A percentile compares a stretch with the other conserved stretches of the same genome.
These are phyloP conservation scores for Metschnikowia borealis DNA, from an alignment of 805 yeast species.

Conservation along the genomic window DNA sequence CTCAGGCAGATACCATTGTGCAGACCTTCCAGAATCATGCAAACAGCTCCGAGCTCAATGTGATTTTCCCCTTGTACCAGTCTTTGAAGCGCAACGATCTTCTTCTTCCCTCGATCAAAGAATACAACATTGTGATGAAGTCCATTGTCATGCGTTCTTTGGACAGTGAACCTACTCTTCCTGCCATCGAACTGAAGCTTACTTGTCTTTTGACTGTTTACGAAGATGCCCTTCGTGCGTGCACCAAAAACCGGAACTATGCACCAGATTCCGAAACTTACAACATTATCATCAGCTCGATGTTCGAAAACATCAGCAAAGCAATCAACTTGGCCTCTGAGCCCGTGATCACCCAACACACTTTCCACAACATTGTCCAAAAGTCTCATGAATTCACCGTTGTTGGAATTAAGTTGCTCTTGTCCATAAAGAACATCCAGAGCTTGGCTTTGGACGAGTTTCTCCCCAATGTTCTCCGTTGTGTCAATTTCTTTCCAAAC, in stretches of 20 bases:
- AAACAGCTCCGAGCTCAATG: slow-evolving; percentile 24
- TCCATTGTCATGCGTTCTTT: slow-evolving; percentile 51
- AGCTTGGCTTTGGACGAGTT: slow-evolving; percentile 29
- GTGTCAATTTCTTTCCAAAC: slow-evolving; percentile 26
- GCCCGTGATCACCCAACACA: slow-evolving; percentile 41
- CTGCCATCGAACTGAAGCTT: slow-evolving; percentile 53
- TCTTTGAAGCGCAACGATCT: slow-evolving; percentile 34
- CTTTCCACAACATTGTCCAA: slow-evolving; percentile 44
- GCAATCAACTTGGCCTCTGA: slow-evolving; percentile 34
- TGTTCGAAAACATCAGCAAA: slow-evolving; percentile 47
- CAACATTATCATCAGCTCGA: slow-evolving; percentile 43
- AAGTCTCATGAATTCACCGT: slow-evolving; percentile 44
- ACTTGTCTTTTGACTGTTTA: slow-evolving; percentile 63
- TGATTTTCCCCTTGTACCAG: slow-evolving; percentile 40
- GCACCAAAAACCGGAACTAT: slow-evolving; percentile 17
- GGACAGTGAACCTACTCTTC: slow-evolving; percentile 26
- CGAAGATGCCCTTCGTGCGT: slow-evolving; percentile 51
- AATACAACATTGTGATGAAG: slow-evolving; percentile 51
- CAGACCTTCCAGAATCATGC: slow-evolving; percentile 15
- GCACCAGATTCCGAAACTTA: slow-evolving; percentile 59
- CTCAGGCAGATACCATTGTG: slow-evolving; percentile 21
- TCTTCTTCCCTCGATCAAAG: slow-evolving; percentile 47
- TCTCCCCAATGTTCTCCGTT: slow-evolving; percentile 34
- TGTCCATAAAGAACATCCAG: slow-evolving; percentile 41
- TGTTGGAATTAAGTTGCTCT: slow-evolving; percentile 41